A percentile compares a stretch with the other conserved stretches of the same genome.
phyloP scores from a whole-genome alignment of 2,329 filamentous ascomycete species.

The Penicillium sp. region DNA sequence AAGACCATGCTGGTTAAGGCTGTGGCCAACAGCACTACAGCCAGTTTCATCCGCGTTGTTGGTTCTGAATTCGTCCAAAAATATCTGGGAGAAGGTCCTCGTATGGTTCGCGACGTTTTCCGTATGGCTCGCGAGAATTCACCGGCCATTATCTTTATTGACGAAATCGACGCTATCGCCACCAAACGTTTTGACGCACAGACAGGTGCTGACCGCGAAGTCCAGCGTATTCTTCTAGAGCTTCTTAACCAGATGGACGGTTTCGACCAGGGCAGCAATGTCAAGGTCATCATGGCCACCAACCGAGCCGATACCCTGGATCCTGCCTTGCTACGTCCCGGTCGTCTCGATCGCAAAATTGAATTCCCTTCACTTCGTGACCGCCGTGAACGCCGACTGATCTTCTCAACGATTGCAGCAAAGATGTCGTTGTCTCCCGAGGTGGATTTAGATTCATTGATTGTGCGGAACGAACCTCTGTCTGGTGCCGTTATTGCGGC shows the following conservation, averaged over 20 bases:
- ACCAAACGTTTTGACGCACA: slow-evolving; percentile 99
- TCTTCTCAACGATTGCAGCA: slow-evolving; percentile 92
- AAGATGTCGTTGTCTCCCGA: slow-evolving; percentile 98
- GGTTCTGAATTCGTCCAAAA: slow-evolving; percentile 99
- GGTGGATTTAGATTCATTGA: slow-evolving; percentile 92
- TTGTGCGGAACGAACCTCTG: slow-evolving; percentile 92
- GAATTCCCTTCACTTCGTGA: slow-evolving; percentile 96
- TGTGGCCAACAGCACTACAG: slow-evolving; percentile 95
- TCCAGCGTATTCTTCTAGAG: slow-evolving; percentile 96
- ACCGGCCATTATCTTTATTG: slow-evolving; percentile 98
- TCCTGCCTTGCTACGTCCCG: slow-evolving; percentile 84
- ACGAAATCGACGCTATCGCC: slow-evolving; percentile 97
- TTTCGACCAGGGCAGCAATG: slow-evolving; percentile 97
- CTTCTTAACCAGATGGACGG: slow-evolving; percentile 99
- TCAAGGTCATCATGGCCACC: slow-evolving; percentile 99
- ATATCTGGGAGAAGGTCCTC: slow-evolving; percentile 93
- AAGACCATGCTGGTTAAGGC: slow-evolving; percentile 99
- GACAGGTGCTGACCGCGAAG: slow-evolving; percentile 94
- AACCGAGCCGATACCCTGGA: slow-evolving; percentile 96
- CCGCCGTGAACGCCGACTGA: slow-evolving; percentile 88
- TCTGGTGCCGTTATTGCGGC: slow-evolving; percentile 95
- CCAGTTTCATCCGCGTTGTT: slow-evolving; percentile 96
- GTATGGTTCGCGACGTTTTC: slow-evolving; percentile 99
- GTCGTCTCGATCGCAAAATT: slow-evolving; percentile 94
- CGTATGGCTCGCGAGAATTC: slow-evolving; percentile 98